Conservation (phyloP, 768 basidiomycete genomes). For the Suillus alpinus region DNA sequence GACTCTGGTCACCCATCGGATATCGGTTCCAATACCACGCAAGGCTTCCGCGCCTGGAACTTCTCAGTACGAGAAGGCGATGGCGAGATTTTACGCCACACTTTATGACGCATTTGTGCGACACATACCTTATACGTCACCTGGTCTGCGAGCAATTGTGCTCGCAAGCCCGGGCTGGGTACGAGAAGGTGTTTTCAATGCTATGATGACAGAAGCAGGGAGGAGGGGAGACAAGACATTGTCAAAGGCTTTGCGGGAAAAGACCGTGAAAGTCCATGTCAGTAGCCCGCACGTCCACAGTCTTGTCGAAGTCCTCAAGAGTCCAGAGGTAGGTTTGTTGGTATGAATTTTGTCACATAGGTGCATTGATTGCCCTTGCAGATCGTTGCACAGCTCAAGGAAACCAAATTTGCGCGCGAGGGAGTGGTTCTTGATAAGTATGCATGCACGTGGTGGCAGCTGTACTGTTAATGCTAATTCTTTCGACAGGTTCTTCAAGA, state of each 20-base stretch:
- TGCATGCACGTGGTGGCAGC: constrained; percentile 1
- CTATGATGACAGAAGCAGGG: constrained; percentile 78
- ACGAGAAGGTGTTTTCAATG: constrained; percentile 82
- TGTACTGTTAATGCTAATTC: background rate
- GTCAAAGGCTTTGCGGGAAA: constrained; percentile 71
- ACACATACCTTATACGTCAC: constrained; percentile 81
- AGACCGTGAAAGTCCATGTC: constrained; percentile 87
- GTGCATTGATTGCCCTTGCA: constrained; percentile 25
- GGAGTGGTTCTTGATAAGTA: constrained; percentile 89
- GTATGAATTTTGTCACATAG: background rate
- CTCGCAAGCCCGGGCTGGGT: constrained; percentile 98
- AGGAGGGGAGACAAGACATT: constrained; percentile 80
- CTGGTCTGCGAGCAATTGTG: constrained; percentile 81
- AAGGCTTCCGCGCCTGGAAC: constrained; percentile 82
- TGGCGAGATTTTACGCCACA: constrained; percentile 77
- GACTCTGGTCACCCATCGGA: constrained; percentile 88
- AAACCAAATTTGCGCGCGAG: constrained; percentile 95
- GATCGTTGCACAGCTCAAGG: constrained; percentile 77
- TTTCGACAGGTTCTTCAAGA: constrained; percentile 85
- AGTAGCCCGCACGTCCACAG: constrained; percentile 95
- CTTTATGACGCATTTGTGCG: constrained; percentile 85
- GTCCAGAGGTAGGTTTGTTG: constrained; percentile 70
- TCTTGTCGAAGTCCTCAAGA: constrained; percentile 89
- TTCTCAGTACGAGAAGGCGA: constrained; percentile 90
- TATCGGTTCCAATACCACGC: constrained; percentile 85